Evolutionary conservation across 2,329 filamentous ascomycete genomes (phyloP).

Genomic region (Phaeosphaeriaceae sp.): DNA sequence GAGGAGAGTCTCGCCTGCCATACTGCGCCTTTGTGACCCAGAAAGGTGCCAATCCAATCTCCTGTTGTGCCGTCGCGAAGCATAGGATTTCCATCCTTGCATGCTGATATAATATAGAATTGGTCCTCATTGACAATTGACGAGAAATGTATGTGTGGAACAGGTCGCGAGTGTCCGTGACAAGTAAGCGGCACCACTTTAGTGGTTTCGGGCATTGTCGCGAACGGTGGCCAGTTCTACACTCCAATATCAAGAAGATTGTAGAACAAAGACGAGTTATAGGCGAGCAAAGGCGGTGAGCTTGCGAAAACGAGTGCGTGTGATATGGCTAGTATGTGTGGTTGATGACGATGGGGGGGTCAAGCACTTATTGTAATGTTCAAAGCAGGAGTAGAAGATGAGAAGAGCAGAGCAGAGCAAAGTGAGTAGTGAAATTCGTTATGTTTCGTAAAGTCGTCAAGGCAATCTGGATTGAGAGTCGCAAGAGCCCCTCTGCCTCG

Average conservation of each 20-base stretch:
- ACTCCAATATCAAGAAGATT: neutral
- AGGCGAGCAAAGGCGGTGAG: constrained; percentile 4
- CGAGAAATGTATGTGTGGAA: constrained; percentile 91
- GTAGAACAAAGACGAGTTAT: constrained; percentile 2
- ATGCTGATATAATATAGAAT: constrained; percentile 92
- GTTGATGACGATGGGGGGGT: neutral
- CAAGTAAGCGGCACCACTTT: constrained; percentile 87
- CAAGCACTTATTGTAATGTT: neutral
- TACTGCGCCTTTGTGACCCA: constrained; percentile 97
- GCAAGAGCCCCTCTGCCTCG: constrained; percentile 17
- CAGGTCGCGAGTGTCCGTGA: constrained; percentile 90
- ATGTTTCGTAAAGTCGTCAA: constrained; percentile 42
- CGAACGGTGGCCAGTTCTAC: neutral
- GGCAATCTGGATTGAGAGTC: constrained; percentile 13
- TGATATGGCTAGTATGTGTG: constrained; percentile 13
- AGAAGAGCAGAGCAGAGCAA: constrained; percentile 1
- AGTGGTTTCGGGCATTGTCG: constrained; percentile 49
- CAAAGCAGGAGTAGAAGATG: constrained; percentile 1
- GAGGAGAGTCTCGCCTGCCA: constrained; percentile 93
- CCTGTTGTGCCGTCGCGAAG: constrained; percentile 94
- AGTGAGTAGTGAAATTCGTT: constrained; percentile 30
- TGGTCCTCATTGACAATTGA: constrained; percentile 79
- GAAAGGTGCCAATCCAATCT: constrained; percentile 82
- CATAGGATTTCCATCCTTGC: constrained; percentile 99
- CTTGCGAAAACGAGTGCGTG: constrained; percentile 9